phyloP scores from a whole-genome alignment of 2,329 filamentous ascomycete genomes.

The Fusarium camptoceras region DNA sequence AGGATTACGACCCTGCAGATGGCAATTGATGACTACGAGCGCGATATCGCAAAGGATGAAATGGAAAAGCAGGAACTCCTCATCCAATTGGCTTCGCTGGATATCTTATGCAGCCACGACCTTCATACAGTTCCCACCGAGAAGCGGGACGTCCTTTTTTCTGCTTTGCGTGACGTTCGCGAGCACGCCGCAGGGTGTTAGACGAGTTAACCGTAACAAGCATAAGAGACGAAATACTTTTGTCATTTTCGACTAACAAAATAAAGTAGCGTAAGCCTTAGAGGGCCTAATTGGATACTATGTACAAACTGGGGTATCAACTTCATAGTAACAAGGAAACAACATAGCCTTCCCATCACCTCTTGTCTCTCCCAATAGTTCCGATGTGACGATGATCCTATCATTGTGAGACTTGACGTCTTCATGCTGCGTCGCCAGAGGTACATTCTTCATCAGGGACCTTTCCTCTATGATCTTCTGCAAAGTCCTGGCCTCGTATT shows the following conservation, averaged over 20 bases:
- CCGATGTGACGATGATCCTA: neutral
- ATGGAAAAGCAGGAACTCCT: neutral
- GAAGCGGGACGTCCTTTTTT: neutral
- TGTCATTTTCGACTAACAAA: too few species aligned
- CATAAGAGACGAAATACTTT: too few species aligned
- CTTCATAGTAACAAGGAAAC: slow-evolving; percentile 24
- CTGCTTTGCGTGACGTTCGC: neutral
- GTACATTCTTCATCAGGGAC: neutral
- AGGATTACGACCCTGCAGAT: neutral
- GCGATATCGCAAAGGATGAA: neutral
- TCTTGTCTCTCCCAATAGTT: neutral
- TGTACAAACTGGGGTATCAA: slow-evolving; percentile 16
- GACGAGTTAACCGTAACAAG: neutral
- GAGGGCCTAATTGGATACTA: neutral
- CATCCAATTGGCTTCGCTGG: neutral
- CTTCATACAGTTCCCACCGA: neutral
- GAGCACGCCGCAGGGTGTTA: neutral
- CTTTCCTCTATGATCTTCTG: neutral
- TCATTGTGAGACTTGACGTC: neutral
- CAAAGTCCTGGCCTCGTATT: neutral
- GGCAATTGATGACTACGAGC: neutral
- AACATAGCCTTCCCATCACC: slow-evolving; percentile 6
- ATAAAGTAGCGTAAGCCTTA: too few species aligned
- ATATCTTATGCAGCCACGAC: neutral
- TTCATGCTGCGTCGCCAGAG: neutral